phyloP scores from a whole-genome alignment of 768 basidiomycete species.

The Lactarius akahatsu region DNA sequence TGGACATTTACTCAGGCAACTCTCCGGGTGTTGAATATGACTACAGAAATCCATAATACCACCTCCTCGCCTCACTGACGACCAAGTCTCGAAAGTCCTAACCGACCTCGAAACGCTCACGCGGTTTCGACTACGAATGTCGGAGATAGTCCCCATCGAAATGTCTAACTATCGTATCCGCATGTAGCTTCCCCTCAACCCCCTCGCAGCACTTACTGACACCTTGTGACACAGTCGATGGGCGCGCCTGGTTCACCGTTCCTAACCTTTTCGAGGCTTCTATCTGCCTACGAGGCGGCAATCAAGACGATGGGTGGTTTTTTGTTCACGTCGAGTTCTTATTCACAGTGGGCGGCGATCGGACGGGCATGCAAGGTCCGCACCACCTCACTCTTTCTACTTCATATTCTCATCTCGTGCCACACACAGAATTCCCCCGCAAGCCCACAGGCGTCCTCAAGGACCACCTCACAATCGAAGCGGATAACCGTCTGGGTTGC shows the following conservation, averaged over 20 bases:
- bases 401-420: constrained; percentile 1
- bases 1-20: constrained; percentile 10
- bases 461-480: constrained; percentile 70
- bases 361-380: constrained; percentile 67
- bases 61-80: constrained; percentile 62
- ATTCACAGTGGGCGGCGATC: constrained; percentile 69
- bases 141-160: constrained; percentile 78
- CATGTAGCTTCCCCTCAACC: constrained; percentile 37
- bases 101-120: constrained; percentile 73
- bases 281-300: constrained; percentile 69
- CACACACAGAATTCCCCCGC: constrained; percentile 64
- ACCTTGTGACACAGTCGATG: constrained; percentile 50
- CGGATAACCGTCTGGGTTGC: constrained; percentile 62
- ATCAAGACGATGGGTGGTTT: constrained; percentile 79
- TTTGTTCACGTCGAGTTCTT: constrained; percentile 76
- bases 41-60: constrained; percentile 69
- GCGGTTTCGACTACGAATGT: constrained; percentile 73
- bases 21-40: constrained; percentile 1
- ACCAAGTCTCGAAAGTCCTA: constrained; percentile 63
- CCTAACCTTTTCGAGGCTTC: constrained; percentile 72
- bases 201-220: constrained; percentile 28
- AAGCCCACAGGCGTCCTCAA: constrained; percentile 61
- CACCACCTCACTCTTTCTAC: neutral
- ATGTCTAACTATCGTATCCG: constrained; percentile 72
- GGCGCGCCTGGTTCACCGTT: constrained; percentile 75